phyloP scores from a whole-genome alignment of 306 rosid genomes.

The Casuarina cunninghamiana region DNA sequence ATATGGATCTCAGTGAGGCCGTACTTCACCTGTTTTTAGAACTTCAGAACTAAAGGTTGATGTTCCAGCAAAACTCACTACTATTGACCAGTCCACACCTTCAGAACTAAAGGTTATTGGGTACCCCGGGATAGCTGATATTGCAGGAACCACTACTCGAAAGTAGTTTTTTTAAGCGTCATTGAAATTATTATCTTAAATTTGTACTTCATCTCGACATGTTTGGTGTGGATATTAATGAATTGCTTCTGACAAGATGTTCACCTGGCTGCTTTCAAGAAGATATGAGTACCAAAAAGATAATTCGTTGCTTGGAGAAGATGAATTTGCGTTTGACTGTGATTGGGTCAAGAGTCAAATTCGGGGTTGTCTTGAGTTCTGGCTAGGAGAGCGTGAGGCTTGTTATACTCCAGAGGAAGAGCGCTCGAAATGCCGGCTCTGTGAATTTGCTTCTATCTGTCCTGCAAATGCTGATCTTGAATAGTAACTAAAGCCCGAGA shows the following conservation, averaged over 20 bases:
- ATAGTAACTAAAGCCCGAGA: conserved; percentile 6
- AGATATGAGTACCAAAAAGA: conserved; percentile 81
- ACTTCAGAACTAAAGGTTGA: too few species aligned
- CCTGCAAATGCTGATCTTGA: conserved; percentile 29
- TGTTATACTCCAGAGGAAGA: conserved; percentile 69
- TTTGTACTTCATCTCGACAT: not conserved
- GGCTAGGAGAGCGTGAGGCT: conserved; percentile 76
- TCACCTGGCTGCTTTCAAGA: conserved; percentile 25
- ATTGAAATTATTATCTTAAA: not conserved
- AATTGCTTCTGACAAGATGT: conserved; percentile 7
- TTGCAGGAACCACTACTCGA: not conserved
- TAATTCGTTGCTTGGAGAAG: conserved; percentile 65
- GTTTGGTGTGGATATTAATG: conserved; percentile 4
- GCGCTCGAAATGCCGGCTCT: conserved; percentile 71
- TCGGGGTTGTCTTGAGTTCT: conserved; percentile 51
- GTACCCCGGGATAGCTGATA: not conserved
- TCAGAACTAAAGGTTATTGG: not conserved
- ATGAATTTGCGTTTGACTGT: conserved; percentile 51
- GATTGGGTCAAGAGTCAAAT: conserved; percentile 62
- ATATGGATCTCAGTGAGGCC: too few species aligned
- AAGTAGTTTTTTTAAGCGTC: not conserved
- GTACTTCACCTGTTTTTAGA: too few species aligned
- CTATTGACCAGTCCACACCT: not conserved
- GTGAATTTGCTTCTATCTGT: conserved; percentile 52
- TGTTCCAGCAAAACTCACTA: not conserved